Evolutionary conservation across 2,329 filamentous ascomycete species (phyloP).

Genomic region (Cercospora citrullina): DNA sequence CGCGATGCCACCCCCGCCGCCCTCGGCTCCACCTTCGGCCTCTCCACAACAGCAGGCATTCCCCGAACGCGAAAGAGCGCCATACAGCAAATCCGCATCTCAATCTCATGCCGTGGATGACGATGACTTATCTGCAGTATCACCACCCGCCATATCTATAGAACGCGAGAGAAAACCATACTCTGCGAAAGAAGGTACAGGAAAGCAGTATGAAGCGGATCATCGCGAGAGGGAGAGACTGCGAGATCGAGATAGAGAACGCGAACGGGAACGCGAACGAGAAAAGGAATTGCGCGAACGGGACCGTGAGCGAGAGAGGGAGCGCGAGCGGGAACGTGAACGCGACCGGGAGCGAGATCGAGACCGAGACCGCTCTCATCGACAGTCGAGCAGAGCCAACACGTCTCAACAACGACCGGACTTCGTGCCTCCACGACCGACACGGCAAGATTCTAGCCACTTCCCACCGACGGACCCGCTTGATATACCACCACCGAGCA

Average conservation of each 20-base stretch:
- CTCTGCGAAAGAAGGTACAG: conserved; percentile 57
- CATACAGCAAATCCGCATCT: conserved; percentile 40
- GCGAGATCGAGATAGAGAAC: conserved; percentile 19
- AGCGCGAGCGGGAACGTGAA: conserved; percentile 19
- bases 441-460: conserved; percentile 23
- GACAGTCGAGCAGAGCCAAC: conserved; percentile 22
- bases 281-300: conserved; percentile 22
- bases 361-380: conserved; percentile 22
- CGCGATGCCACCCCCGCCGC: conserved; percentile 39
- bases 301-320: conserved; percentile 7
- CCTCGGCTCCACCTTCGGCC: conserved; percentile 27
- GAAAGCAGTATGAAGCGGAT: conserved; percentile 53
- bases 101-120: conserved; percentile 37
- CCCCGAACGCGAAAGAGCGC: conserved; percentile 44
- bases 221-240: conserved; percentile 22
- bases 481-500: conserved; percentile 27
- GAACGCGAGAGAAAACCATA: conserved; percentile 69
- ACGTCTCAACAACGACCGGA: conserved; percentile 22
- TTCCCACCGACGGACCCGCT: conserved; percentile 24
- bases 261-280: conserved; percentile 20
- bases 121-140: conserved; percentile 38
- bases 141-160: conserved; percentile 52
- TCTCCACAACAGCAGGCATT: conserved; percentile 32
- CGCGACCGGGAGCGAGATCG: conserved; percentile 18
- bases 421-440: conserved; percentile 10